These are phyloP conservation scores for Phytophthora chlamydospora DNA, from an alignment of 352 stramenopile species.

Conservation along the genomic window DNA sequence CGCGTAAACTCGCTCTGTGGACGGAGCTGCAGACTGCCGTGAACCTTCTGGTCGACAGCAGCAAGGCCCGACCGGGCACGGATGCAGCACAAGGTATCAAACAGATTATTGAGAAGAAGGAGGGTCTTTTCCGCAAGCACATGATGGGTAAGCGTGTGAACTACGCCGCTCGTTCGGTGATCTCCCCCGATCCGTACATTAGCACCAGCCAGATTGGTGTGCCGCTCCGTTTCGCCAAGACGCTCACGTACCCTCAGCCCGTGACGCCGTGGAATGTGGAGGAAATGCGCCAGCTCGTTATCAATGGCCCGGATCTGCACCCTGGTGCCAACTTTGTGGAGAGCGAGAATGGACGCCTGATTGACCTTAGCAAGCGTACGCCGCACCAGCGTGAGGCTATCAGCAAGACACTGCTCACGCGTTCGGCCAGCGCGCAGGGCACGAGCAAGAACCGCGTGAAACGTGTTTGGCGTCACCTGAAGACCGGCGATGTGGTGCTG, in stretches of 20 bases:
- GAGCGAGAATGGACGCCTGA: conserved; percentile 92
- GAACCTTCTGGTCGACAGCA: conserved; percentile 86
- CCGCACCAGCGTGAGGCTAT: conserved; percentile 94
- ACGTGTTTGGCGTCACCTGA: conserved; percentile 97
- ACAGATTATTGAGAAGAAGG: conserved; percentile 99
- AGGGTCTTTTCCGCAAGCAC: conserved; percentile 99
- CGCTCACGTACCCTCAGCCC: conserved; percentile 97
- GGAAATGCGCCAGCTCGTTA: conserved; percentile 96
- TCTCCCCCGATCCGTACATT: conserved; percentile 99
- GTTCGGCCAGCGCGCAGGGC: conserved; percentile 79
- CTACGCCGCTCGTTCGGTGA: conserved; percentile 98
- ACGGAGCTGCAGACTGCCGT: conserved; percentile 97
- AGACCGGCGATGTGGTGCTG: conserved; percentile 98
- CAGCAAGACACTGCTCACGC: conserved; percentile 94
- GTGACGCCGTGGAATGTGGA: conserved; percentile 98
- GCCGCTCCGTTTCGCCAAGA: conserved; percentile 97
- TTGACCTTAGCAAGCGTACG: conserved; percentile 95
- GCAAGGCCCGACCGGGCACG: conserved; percentile 66
- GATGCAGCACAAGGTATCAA: conserved; percentile 92
- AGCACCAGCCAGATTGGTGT: conserved; percentile 99
- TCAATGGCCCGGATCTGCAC: conserved; percentile 96
- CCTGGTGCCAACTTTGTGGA: conserved; percentile 98
- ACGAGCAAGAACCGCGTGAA: conserved; percentile 91
- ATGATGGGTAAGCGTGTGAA: conserved; percentile 99
- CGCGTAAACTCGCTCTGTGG: conserved; percentile 94